A percentile compares a stretch with the other conserved stretches of the same genome.
Conservation (phyloP, 306 rosid genomes). For the Albizia julibrissin region DNA sequence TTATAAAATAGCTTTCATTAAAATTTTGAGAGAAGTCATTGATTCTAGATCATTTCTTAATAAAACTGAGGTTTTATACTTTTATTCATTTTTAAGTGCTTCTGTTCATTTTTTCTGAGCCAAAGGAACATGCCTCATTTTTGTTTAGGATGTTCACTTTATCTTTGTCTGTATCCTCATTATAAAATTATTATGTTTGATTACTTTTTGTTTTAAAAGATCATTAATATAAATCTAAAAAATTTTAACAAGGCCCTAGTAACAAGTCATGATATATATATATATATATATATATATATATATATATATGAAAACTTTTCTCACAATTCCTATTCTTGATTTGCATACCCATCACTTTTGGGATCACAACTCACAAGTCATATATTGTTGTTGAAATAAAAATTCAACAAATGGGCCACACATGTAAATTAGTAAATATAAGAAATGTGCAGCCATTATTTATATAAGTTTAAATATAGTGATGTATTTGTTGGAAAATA, state of each 20-base stretch:
- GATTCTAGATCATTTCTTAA: not conserved
- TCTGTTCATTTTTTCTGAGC: constrained; percentile 38
- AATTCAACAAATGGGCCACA: not conserved
- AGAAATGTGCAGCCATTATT: not conserved
- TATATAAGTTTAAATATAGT: no score
- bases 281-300: no score
- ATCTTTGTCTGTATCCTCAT: constrained; percentile 54
- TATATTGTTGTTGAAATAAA: not conserved
- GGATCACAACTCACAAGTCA: not conserved
- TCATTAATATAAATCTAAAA: not conserved
- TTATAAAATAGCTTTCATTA: not conserved
- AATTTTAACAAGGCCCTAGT: not conserved
- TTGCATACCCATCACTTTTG: not conserved
- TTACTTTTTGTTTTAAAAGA: constrained; percentile 1
- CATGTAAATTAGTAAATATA: not conserved
- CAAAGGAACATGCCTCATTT: constrained; percentile 69
- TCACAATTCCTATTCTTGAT: not conserved
- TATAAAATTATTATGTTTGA: constrained; percentile 24
- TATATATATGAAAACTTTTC: not conserved
- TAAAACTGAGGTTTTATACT: not conserved
- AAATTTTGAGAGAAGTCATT: not conserved
- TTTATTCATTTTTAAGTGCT: not conserved
- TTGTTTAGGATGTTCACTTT: constrained; percentile 61
- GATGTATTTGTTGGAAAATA: no score
- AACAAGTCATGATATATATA: not conserved